phyloP scores from a whole-genome alignment of 139 green algal genomes.

The Pedinophyceae sp. region DNA sequence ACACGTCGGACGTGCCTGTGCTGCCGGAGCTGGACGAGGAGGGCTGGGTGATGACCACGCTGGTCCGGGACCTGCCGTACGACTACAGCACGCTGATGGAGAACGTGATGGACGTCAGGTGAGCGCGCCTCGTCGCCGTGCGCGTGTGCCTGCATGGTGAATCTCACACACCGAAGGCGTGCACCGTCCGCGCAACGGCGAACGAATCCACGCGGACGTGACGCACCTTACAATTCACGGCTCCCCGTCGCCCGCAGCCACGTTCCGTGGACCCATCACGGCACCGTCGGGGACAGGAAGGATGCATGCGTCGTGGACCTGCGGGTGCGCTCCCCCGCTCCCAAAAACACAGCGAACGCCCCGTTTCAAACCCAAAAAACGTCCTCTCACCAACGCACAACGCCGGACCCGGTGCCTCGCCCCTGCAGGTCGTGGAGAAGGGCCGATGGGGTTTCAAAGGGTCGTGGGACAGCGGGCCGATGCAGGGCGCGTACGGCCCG shows the following conservation, averaged over 20 bases:
- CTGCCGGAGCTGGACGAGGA: constrained; percentile 19
- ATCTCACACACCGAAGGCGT: too few species aligned
- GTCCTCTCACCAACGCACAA: constrained; percentile 6
- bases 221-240: too few species aligned
- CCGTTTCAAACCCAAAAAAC: constrained; percentile 9
- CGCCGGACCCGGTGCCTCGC: not conserved
- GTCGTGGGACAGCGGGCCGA: constrained; percentile 6
- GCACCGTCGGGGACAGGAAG: constrained; percentile 18
- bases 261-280: constrained; percentile 28
- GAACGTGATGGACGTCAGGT: constrained; percentile 22
- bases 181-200: too few species aligned
- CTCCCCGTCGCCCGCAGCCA: too few species aligned
- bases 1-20: constrained; percentile 9
- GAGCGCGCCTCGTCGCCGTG: too few species aligned
- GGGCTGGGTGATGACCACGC: constrained; percentile 6
- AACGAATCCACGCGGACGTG: too few species aligned
- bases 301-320: not conserved
- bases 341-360: constrained; percentile 1
- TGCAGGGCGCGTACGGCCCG: constrained; percentile 13
- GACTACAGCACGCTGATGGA: constrained; percentile 17
- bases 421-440: not conserved
- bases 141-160: too few species aligned
- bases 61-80: constrained; percentile 19
- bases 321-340: too few species aligned
- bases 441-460: constrained; percentile 3